Percentiles rank a stretch among this genome's conserved stretches.
These are phyloP conservation scores for Eragrostis tef DNA, from an alignment of 202 grass and related monocot genomes.

Conservation along the genomic window DNA sequence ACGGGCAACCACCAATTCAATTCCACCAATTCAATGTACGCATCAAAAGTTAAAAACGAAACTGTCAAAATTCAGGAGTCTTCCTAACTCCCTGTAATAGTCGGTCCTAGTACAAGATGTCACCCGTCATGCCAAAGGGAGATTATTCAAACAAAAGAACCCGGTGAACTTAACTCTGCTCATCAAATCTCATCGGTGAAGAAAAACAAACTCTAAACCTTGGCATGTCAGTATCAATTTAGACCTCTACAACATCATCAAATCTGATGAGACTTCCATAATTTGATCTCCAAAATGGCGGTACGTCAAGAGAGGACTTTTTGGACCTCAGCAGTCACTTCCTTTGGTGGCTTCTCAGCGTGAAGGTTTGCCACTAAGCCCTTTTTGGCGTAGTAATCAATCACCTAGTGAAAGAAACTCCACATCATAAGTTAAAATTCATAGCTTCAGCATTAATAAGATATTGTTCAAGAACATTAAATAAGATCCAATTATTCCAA, in stretches of 20 bases:
- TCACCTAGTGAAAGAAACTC: slow-evolving; percentile 57
- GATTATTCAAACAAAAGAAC: slow-evolving; percentile 31
- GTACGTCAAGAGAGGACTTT: slow-evolving; percentile 62
- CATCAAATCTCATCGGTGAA: slow-evolving; percentile 37
- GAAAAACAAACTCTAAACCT: slow-evolving; percentile 28
- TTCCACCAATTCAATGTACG: too few relatives aligned
- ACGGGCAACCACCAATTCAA: background rate
- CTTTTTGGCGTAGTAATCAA: slow-evolving; percentile 82
- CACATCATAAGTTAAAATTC: background rate
- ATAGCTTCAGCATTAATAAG: too few relatives aligned
- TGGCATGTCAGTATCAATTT: slow-evolving; percentile 44
- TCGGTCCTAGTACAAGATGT: slow-evolving; percentile 10
- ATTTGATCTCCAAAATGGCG: slow-evolving; percentile 4
- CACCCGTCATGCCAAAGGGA: background rate
- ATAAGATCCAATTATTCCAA: background rate
- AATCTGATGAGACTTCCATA: background rate
- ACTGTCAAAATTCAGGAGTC: background rate
- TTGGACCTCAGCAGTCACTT: slow-evolving; percentile 65
- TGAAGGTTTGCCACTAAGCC: slow-evolving; percentile 59
- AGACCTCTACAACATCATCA: slow-evolving; percentile 30
- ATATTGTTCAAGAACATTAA: too few relatives aligned
- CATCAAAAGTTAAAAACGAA: background rate
- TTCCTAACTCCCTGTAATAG: background rate
- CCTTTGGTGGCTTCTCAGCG: slow-evolving; percentile 75
- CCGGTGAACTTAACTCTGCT: background rate